Conservation (phyloP, 2,329 filamentous ascomycete species). For the Ceratocystis papillata region DNA sequence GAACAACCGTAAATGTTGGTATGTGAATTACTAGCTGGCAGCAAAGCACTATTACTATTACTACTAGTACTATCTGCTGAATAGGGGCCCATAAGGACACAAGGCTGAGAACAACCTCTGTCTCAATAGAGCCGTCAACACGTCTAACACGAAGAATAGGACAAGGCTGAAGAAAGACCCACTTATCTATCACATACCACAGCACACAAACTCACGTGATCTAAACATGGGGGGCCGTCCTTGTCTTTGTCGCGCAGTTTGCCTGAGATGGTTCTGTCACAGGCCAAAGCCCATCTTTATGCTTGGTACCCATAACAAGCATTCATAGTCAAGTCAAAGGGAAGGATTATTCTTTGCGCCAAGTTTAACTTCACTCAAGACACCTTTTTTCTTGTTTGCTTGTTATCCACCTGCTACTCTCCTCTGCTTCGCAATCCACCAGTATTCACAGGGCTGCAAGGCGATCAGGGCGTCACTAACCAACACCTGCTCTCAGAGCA, state of each 20-base stretch:
- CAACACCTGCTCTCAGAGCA: neutral
- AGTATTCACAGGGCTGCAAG: neutral
- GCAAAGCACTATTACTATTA: neutral
- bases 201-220: neutral
- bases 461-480: constrained; percentile 1
- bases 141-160: no score
- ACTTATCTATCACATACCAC: neutral
- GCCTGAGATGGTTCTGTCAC: neutral
- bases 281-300: neutral
- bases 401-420: neutral
- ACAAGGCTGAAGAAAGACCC: neutral
- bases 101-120: constrained; percentile 1
- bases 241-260: neutral
- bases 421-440: neutral
- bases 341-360: constrained; percentile 7
- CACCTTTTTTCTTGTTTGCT: neutral
- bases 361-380: neutral
- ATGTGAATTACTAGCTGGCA: neutral
- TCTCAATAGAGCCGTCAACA: neutral
- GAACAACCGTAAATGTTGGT: neutral
- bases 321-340: neutral
- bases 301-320: neutral
- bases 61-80: neutral
- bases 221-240: neutral
- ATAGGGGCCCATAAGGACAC: neutral